phyloP scores from a whole-genome alignment of 2,329 filamentous ascomycete species.

The Claviceps pusilla region DNA sequence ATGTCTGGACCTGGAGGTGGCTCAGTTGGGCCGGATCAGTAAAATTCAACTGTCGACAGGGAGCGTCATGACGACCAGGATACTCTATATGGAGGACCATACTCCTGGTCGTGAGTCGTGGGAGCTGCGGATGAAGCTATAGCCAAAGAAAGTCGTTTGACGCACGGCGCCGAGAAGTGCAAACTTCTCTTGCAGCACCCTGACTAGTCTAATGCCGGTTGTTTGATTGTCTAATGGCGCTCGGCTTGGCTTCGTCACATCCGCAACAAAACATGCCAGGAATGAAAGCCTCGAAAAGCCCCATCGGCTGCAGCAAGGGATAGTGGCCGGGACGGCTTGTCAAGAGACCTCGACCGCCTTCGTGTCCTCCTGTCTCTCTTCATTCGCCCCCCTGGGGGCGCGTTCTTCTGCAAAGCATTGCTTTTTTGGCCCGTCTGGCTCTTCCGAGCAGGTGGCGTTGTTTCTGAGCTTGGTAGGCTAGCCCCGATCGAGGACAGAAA shows the following conservation, averaged over 20 bases:
- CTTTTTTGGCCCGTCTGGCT: constrained; percentile 3
- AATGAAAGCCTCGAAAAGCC: not conserved
- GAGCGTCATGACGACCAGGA: not conserved
- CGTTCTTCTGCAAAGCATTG: constrained; percentile 4
- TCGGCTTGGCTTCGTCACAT: not conserved
- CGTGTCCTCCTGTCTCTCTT: constrained; percentile 1
- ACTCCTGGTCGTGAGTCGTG: not conserved
- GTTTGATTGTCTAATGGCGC: not conserved
- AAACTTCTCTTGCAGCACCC: not conserved
- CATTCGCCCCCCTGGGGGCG: not conserved
- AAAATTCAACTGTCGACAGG: not conserved
- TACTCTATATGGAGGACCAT: not conserved
- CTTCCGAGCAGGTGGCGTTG: constrained; percentile 4
- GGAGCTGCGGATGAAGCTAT: not conserved
- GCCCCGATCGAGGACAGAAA: constrained; percentile 1
- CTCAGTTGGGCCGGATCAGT: not conserved
- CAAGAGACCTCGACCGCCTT: constrained; percentile 2
- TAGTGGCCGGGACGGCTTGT: constrained; percentile 2
- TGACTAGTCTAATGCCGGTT: not conserved
- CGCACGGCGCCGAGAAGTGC: not conserved
- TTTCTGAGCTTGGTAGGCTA: constrained; percentile 3
- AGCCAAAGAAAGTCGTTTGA: not conserved
- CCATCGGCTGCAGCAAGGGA: constrained; percentile 3
- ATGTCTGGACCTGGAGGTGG: not conserved
- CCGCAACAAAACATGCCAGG: not conserved